Conservation (phyloP, 1,284 basidiomycete genomes). For the Microbotryomycetes sp. region DNA sequence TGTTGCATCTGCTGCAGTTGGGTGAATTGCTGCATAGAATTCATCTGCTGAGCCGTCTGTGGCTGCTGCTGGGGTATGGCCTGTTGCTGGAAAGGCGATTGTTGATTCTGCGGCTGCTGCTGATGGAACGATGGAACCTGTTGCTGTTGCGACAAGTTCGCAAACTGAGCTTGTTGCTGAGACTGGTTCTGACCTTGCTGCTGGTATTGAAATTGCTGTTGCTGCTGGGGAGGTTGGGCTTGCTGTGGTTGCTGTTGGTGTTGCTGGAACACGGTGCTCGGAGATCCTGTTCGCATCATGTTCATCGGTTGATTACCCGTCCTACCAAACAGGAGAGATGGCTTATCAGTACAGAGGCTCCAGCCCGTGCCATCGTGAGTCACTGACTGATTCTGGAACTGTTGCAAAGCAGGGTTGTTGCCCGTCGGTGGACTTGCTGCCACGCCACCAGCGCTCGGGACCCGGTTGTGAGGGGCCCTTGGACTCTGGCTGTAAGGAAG, state of each 20-base stretch:
- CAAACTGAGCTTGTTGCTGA: not conserved
- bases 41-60: not conserved
- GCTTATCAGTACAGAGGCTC: not conserved
- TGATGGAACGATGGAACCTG: not conserved
- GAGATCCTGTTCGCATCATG: not conserved
- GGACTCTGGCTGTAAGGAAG: not conserved
- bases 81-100: not conserved
- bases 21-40: not conserved
- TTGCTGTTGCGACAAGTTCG: not conserved
- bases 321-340: too few relatives aligned
- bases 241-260: not conserved
- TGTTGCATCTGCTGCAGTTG: not conserved
- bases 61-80: not conserved
- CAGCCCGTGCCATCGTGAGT: not conserved
- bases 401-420: too few relatives aligned
- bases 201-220: not conserved
- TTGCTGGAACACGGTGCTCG: too few relatives aligned
- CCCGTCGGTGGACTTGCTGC: not conserved
- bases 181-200: too few relatives aligned
- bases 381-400: not conserved
- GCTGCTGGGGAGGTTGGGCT: not conserved
- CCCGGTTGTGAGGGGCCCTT: not conserved
- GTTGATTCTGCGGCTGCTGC: not conserved
- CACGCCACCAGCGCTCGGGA: not conserved
- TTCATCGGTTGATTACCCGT: too few relatives aligned